phyloP scores from a whole-genome alignment of 2,329 filamentous ascomycete species.

The Onygenales sp. region DNA sequence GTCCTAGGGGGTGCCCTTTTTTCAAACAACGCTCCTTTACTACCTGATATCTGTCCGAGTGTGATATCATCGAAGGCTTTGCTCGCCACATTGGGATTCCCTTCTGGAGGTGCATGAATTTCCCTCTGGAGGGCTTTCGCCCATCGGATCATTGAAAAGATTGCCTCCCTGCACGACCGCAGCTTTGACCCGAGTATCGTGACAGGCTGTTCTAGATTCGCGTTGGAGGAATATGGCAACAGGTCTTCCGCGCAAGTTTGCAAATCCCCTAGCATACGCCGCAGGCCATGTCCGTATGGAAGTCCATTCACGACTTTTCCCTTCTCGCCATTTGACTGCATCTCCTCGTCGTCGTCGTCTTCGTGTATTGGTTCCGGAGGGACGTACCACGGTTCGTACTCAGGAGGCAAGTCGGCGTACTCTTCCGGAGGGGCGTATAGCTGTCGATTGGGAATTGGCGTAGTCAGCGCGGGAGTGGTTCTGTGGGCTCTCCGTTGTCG shows the following conservation, averaged over 20 bases:
- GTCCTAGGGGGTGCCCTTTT: background rate
- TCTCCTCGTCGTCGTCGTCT: background rate
- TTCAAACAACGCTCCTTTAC: background rate
- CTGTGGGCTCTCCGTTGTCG: background rate
- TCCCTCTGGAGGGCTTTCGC: background rate
- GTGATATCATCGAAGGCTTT: background rate
- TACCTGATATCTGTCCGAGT: background rate
- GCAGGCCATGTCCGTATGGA: background rate
- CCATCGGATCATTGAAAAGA: conserved; percentile 9
- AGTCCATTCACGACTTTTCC: background rate
- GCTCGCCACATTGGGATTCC: background rate
- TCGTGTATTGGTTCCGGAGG: background rate
- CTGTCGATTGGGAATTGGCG: background rate
- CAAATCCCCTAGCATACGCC: conserved; percentile 9
- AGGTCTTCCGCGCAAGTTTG: conserved; percentile 9
- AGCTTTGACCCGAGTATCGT: conserved; percentile 1
- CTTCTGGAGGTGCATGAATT: background rate
- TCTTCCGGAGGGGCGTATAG: background rate
- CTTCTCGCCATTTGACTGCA: background rate
- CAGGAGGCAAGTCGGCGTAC: too few species aligned
- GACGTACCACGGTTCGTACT: background rate
- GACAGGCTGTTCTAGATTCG: background rate
- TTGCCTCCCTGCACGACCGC: conserved; percentile 9
- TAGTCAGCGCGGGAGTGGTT: background rate
- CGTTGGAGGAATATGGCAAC: conserved; percentile 2